Evolutionary conservation across 169 alveolate genomes (phyloP), one percentile per base, ranked within the genome.

Genomic region (Eimeria zaria): DNA sequence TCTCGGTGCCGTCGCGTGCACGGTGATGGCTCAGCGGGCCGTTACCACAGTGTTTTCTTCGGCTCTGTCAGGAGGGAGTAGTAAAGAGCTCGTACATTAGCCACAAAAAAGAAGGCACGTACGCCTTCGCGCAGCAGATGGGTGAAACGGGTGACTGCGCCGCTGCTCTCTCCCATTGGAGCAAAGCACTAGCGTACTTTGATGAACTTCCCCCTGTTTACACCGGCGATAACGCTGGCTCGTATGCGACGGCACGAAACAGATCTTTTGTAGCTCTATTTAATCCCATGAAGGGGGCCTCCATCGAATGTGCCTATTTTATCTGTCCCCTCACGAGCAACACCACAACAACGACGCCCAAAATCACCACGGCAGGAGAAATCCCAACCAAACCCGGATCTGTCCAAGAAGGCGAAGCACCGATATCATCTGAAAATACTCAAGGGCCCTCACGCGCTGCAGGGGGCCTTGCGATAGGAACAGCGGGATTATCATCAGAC

Each of bases 121-220:
- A 74, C 39, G 62, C 62, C 36, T 44, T 11, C 85, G 53, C 85
- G 33, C 18, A 3, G 41, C 85, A 74, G 85, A 74, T 24, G 16
- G 85, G 85, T 41, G 58, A 39, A 12, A 44, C 85, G 41, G 85
- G 39, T 27, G 85, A 74, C 46, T 74, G 85, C 62, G 41, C 85
- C 44, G 60, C 60, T 18, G 85, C 85, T 7, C 27, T 74, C 9
- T 20, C 53, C 27, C 24, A 41, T 18, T 74, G 85, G 85, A 24
- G 22, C 33, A 39, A 46, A 39, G 58, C 85, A 39, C 39, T 22
- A 8, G 62, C 6, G 39, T 11, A 74, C 39, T 74, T 74, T 39
- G 39, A n/a, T 12, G 60, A 44, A 14, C 30, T 74, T 41, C 85
- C 85, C 14, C 39, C 85, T 22, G 60, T 41, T 11, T 74, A 74